A percentile compares a stretch with the other conserved stretches of the same genome.
phyloP scores from a whole-genome alignment of 768 basidiomycete species.

The Rhodosporidiobolus sp. region DNA sequence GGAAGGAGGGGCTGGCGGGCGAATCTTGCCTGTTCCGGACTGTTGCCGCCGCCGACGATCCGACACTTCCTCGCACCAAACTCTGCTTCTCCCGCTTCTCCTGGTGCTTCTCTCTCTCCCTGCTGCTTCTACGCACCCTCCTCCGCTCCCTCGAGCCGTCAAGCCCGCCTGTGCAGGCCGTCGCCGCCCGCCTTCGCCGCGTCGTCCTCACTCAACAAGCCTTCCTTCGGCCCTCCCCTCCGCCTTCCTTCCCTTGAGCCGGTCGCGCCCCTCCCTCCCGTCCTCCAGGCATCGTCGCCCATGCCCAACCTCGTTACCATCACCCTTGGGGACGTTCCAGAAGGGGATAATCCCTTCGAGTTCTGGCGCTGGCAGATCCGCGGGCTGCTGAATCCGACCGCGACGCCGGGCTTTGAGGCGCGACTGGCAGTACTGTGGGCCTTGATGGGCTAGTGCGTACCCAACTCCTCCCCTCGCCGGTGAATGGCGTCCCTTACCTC shows the following conservation, averaged over 20 bases:
- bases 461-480: not conserved
- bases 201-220: no score
- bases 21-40: no score
- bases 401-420: not conserved
- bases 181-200: no score
- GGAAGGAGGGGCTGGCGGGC: no score
- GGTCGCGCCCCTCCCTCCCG: not conserved
- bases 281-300: not conserved
- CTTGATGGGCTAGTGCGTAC: constrained; percentile 4
- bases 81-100: no score
- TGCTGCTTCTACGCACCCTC: no score
- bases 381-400: not conserved
- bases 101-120: no score
- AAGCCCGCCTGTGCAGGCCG: no score
- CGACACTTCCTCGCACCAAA: no score
- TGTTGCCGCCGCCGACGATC: no score
- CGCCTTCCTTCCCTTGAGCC: not conserved
- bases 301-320: not conserved
- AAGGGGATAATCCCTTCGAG: not conserved
- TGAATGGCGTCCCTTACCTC: not conserved
- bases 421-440: constrained; percentile 5
- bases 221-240: not conserved
- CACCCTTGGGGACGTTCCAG: not conserved
- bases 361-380: not conserved
- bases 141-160: no score